Conservation (phyloP, 305 asterid genomes). For the Solanum aculeatissimum region DNA sequence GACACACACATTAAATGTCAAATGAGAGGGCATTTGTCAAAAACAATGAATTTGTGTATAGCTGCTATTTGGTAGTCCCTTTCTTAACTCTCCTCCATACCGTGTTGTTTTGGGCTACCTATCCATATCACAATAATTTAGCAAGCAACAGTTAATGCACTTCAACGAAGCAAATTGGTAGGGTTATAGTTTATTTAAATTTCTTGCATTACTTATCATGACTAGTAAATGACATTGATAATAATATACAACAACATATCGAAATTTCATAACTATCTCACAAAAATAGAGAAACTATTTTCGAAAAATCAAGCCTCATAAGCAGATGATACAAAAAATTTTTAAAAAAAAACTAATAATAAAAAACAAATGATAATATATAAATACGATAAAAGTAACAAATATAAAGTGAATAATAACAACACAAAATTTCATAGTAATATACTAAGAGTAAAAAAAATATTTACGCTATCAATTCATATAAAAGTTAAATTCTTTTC, state of each 20-base stretch:
- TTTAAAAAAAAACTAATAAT: too few relatives aligned
- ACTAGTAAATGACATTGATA: neutral
- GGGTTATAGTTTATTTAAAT: neutral
- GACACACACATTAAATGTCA: neutral
- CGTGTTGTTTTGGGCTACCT: neutral
- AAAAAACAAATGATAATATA: too few relatives aligned
- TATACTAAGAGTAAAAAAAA: neutral
- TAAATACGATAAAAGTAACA: too few relatives aligned
- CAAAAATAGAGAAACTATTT: too few relatives aligned
- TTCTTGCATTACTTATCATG: neutral
- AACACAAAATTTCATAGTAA: neutral
- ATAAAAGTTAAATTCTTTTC: neutral
- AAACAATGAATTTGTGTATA: neutral
- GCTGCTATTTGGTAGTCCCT: neutral
- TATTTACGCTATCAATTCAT: neutral
- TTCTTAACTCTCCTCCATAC: neutral
- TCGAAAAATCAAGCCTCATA: too few relatives aligned
- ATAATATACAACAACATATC: too few relatives aligned
- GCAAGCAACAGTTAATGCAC: neutral
- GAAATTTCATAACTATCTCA: too few relatives aligned
- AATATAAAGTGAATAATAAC: too few relatives aligned
- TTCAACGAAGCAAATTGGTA: neutral
- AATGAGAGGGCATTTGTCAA: neutral
- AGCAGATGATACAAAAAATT: too few relatives aligned
- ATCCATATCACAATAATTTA: neutral